A percentile compares a stretch with the other conserved stretches of the same genome.
phyloP scores from a whole-genome alignment of 495 filamentous ascomycete genomes.

The Penicillium angulare region DNA sequence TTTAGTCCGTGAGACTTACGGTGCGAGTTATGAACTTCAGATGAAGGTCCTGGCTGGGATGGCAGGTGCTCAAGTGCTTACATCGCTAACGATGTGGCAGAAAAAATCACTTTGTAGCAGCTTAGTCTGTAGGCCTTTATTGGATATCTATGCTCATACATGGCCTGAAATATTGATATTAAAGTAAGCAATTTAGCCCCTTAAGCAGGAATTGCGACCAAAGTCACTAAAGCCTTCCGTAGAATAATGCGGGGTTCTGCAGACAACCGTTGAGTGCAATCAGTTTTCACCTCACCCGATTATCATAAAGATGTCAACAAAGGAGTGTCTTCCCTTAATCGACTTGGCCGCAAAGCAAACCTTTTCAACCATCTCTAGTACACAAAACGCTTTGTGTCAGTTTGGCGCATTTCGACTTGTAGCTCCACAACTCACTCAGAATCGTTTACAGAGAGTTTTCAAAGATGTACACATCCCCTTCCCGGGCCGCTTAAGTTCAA shows the following conservation, averaged over 20 bases:
- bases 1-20: not conserved
- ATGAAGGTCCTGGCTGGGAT: not conserved
- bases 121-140: too few relatives aligned
- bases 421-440: constrained; percentile 6
- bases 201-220: too few relatives aligned
- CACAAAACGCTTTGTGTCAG: constrained; percentile 3
- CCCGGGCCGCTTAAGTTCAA: not conserved
- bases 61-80: not conserved
- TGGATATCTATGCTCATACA: too few relatives aligned
- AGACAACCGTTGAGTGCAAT: too few relatives aligned
- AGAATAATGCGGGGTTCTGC: too few relatives aligned
- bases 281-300: not conserved
- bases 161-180: too few relatives aligned
- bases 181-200: too few relatives aligned
- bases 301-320: not conserved
- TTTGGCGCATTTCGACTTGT: constrained; percentile 12
- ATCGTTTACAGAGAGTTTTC: not conserved
- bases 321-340: constrained; percentile 4
- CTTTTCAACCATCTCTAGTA: not conserved
- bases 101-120: not conserved
- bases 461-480: constrained; percentile 2
- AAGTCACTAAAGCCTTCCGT: too few relatives aligned
- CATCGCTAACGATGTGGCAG: not conserved
- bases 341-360: constrained; percentile 7
- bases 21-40: not conserved